Conservation (phyloP, 2,329 filamentous ascomycete genomes). For the Emericellopsis cladophorae region DNA sequence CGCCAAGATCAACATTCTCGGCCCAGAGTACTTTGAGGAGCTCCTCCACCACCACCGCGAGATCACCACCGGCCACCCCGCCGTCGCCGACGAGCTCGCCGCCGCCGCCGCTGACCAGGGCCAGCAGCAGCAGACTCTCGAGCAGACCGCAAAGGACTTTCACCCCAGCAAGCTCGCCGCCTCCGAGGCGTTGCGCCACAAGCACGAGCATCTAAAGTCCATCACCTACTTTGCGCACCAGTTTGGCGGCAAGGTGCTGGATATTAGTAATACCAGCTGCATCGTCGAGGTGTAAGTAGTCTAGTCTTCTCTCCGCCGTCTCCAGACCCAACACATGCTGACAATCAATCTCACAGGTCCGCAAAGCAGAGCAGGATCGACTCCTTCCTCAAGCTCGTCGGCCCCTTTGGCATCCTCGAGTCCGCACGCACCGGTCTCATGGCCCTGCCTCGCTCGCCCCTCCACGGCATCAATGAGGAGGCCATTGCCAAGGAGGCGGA, state of each 20-base stretch:
- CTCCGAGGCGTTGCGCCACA: conserved; percentile 85
- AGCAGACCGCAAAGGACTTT: conserved; percentile 52
- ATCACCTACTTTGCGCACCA: conserved; percentile 97
- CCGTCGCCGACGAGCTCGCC: conserved; percentile 28
- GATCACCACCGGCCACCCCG: conserved; percentile 43
- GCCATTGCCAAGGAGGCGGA: conserved; percentile 70
- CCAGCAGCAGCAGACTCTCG: conserved; percentile 22
- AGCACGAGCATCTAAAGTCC: conserved; percentile 92
- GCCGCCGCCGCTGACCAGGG: conserved; percentile 16
- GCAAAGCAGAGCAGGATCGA: conserved; percentile 91
- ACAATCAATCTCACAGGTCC: conserved; percentile 38
- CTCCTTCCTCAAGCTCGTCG: conserved; percentile 92
- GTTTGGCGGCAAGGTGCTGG: conserved; percentile 92
- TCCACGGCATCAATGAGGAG: conserved; percentile 62
- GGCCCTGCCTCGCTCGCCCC: conserved; percentile 86
- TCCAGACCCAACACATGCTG: not conserved
- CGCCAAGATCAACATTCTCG: conserved; percentile 92
- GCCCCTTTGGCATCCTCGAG: conserved; percentile 91
- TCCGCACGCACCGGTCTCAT: conserved; percentile 92
- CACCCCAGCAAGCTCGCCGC: conserved; percentile 79
- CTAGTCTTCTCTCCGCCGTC: conserved; percentile 9
- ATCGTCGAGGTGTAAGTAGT: conserved; percentile 84
- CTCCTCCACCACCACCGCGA: conserved; percentile 90
- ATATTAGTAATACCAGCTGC: conserved; percentile 97
- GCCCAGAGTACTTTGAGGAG: conserved; percentile 97